phyloP scores from a whole-genome alignment of 129 eudicot genomes.

The Smallanthus sonchifolius region DNA sequence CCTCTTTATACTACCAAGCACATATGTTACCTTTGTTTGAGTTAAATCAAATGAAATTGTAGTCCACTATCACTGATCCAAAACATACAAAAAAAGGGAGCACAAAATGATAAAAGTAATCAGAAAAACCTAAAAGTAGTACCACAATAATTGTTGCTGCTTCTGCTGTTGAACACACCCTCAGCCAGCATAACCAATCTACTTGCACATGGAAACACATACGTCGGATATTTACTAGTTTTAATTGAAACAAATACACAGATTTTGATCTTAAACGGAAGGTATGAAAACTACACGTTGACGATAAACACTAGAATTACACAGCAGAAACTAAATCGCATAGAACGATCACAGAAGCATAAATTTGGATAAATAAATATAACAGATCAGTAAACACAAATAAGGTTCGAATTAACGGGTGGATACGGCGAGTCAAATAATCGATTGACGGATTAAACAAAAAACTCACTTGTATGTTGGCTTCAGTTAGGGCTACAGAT shows the following conservation, averaged over 20 bases:
- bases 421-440: not conserved
- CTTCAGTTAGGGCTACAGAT: not conserved
- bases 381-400: slow-evolving; percentile 17
- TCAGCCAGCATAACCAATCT: slow-evolving; percentile 2
- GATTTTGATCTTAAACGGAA: slow-evolving; percentile 3
- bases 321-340: not conserved
- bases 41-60: not conserved
- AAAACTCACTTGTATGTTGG: slow-evolving; percentile 16
- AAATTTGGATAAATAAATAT: not conserved
- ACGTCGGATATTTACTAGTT: not conserved
- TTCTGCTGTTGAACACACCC: not conserved
- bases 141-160: slow-evolving; percentile 4
- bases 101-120: not conserved
- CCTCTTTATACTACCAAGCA: slow-evolving; percentile 4
- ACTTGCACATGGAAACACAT: slow-evolving; percentile 13
- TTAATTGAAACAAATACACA: not conserved
- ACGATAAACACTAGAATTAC: not conserved
- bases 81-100: not conserved
- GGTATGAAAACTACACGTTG: not conserved
- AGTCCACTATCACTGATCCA: not conserved
- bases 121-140: slow-evolving; percentile 19
- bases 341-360: not conserved
- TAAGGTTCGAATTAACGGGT: slow-evolving; percentile 16
- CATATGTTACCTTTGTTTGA: not conserved
- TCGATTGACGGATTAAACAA: slow-evolving; percentile 15